Percentiles rank a stretch among this genome's conserved stretches.
phyloP scores from a whole-genome alignment of 2,329 filamentous ascomycete species.

The Fonsecaea erecta region DNA sequence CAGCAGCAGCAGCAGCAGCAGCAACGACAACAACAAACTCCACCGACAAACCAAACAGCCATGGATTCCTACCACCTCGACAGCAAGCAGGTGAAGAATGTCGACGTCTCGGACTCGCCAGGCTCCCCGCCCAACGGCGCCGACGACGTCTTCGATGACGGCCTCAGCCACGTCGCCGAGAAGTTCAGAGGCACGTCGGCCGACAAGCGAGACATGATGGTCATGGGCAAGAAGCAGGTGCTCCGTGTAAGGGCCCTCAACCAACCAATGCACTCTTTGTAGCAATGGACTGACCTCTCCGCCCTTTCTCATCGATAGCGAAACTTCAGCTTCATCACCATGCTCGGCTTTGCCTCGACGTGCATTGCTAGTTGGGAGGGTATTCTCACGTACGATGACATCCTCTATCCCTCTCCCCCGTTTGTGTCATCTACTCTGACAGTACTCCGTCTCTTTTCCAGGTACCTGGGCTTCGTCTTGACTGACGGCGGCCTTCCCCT shows the following conservation, averaged over 20 bases:
- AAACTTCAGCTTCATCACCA: constrained; percentile 52
- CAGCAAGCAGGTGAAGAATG: neutral
- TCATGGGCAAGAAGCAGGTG: constrained; percentile 47
- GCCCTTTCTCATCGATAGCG: too few species aligned
- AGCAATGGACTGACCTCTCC: too few species aligned
- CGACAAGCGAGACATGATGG: constrained; percentile 47
- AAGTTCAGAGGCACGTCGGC: constrained; percentile 46
- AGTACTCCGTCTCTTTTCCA: neutral
- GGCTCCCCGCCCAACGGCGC: neutral
- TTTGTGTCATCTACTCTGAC: too few species aligned
- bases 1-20: too few species aligned
- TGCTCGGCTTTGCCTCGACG: constrained; percentile 52
- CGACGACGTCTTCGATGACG: constrained; percentile 15
- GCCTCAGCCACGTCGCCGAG: constrained; percentile 38
- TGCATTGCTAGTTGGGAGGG: constrained; percentile 52
- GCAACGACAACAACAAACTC: too few species aligned
- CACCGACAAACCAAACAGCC: too few species aligned
- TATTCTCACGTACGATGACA: constrained; percentile 45
- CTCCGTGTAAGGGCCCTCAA: constrained; percentile 44
- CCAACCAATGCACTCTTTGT: too few species aligned
- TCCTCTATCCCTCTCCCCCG: neutral
- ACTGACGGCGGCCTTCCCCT: constrained; percentile 59
- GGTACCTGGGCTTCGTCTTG: constrained; percentile 28
- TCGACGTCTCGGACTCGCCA: neutral
- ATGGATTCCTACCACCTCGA: neutral